phyloP scores from a whole-genome alignment of 805 yeast species.

The Saccharomycopsis schoenii region DNA sequence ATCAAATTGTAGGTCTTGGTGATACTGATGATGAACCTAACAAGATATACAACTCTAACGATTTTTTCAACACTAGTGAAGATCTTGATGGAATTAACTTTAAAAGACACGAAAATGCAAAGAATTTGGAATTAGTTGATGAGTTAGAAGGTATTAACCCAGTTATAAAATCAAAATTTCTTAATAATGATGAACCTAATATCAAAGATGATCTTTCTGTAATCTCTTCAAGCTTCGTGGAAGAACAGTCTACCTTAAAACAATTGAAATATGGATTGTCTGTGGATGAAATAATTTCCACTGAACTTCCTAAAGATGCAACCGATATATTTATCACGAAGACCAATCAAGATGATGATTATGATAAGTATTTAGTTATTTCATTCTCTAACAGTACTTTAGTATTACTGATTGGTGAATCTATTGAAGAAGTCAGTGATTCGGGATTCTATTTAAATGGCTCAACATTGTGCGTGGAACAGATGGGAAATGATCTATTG shows the following conservation, averaged over 20 bases:
- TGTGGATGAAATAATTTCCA: conserved; percentile 53
- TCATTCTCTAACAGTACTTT: conserved; percentile 59
- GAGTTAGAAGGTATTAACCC: conserved; percentile 41
- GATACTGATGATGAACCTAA: conserved; percentile 36
- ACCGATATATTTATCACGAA: conserved; percentile 56
- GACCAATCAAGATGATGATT: conserved; percentile 31
- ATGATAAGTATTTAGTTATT: conserved; percentile 56
- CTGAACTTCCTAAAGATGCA: conserved; percentile 65
- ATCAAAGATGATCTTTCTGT: background rate
- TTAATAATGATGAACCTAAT: conserved; percentile 15
- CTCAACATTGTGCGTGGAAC: conserved; percentile 58
- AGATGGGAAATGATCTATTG: conserved; percentile 51
- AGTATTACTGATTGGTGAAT: conserved; percentile 69
- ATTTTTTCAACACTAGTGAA: conserved; percentile 24
- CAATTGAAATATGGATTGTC: conserved; percentile 48
- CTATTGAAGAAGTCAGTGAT: conserved; percentile 63
- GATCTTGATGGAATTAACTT: conserved; percentile 28
- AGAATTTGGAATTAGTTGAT: conserved; percentile 52
- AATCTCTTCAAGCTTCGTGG: background rate
- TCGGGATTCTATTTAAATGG: conserved; percentile 49
- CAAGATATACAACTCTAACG: conserved; percentile 24
- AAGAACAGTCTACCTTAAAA: conserved; percentile 34
- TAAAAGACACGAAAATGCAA: conserved; percentile 25
- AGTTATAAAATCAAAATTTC: conserved; percentile 32
- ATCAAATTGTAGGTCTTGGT: conserved; percentile 73